Evolutionary conservation across 495 filamentous ascomycete species (phyloP), one percentile per base, ranked within the genome.

Genomic region (Bacidia gigantensis): DNA sequence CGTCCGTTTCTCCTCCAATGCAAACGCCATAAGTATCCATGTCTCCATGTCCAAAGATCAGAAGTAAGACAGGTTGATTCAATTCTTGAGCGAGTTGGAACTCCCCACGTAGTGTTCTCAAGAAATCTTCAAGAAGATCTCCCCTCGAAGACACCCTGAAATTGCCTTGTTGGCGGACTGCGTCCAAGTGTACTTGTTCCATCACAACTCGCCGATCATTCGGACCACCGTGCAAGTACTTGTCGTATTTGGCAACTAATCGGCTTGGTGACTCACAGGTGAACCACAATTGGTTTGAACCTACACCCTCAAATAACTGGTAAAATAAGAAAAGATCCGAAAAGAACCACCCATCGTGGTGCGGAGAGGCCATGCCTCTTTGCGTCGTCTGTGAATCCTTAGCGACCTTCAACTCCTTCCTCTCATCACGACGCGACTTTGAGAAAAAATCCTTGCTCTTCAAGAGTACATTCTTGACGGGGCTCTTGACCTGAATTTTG

Each of bases 321-420:
- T 58, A 45, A 29, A 62, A 60, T 1, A 62, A 42, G 42, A 58
- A 62, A 41, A 62, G 60, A 42, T 58, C 58, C 7, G 52, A 58
- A 9, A 60, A 23, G 18, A 63, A 57, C 53, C 53, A 58, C 2
- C 60, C 60, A 38, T 63, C 60, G 2, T 29, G 10, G 11, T 2
- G 2, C 24, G 18, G 24, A 51, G 52, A 9, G 29, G 47, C 47
- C 23, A n/a, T 38, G 17, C 44, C 44, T 17, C 3, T 14, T 23
- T 46, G 17, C n/a, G 22, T 14, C 12, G 22, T 12, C 22, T 23
- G 12, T 14, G 44, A 12, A 10, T 39, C n/a, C 44, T 46, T 12
- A 17, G 17, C 21, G 22, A 22, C 14, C 21, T 46, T 23, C n/a
- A 20, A 17, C 21, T 46, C 44, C 23, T 23, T 46, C n/a, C 44